Base-by-base conservation (phyloP, 2,329 filamentous ascomycete genomes). In the Zymoseptoria ardabiliae region DNA sequence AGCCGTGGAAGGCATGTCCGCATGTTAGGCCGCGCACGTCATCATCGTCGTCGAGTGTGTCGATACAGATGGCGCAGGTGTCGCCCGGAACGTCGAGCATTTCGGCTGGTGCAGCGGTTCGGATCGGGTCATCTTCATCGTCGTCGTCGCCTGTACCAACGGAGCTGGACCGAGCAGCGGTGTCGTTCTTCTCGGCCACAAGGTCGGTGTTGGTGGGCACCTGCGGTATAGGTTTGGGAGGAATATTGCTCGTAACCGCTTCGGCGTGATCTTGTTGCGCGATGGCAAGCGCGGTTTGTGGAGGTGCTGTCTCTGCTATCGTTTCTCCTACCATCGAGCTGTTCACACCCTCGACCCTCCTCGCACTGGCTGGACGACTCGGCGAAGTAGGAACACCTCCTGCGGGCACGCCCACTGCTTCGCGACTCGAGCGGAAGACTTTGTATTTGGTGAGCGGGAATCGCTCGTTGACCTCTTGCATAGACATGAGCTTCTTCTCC, bases 401-500 rank as follows among this genome's bases (percentile, higher is more conserved):
- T 9, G 91, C 88, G 3, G 93, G 87, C 53, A 97, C 78, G 7
- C 93, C 94, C 73, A 95, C 85, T 59, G 87, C 85, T 58, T 91
- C 91, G 60, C 93, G 87, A 58, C 85, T 85, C 6, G 89, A 87
- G 60, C 94, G 88, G 93, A 94, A 99, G 56, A 83, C 85, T 79
- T 99, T 97, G 82, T 99, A 99, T 76, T 97, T 97, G 68, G 86
- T 87, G 77, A 97, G 85, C 0, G 94, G 93, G 69, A 99, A 99
- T 68, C 95, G 90, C 67, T 95, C 91, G 72, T 99, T 97, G 63
- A 99, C 94, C 76, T 99, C 94, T 63, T 99, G 94, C 86, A 97
- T 97, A 2, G 89, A 90, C 94, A 99, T 97, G 67, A 99, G 76
- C 75, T 97, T 99, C 85, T 99, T 99, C 76, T 99, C 94, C 61